Evolutionary conservation across 495 filamentous ascomycete species (phyloP).

Genomic region (Tuber melanosporum): DNA sequence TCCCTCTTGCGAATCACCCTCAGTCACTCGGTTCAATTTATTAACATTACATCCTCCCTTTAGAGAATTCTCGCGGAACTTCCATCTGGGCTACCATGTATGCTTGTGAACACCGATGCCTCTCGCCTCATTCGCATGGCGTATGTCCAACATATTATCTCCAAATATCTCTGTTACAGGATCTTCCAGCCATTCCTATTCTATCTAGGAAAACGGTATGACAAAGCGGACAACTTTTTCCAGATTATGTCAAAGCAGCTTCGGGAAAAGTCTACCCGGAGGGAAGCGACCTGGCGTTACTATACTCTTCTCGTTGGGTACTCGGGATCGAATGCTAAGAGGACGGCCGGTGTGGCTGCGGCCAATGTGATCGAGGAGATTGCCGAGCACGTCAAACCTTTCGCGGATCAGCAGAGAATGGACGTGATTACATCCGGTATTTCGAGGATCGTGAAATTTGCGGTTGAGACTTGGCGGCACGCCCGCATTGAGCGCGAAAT

Average conservation of each 20-base stretch:
- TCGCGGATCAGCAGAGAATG: conserved; percentile 52
- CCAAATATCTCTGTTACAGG: conserved; percentile 55
- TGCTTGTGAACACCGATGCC: conserved; percentile 47
- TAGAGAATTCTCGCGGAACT: conserved; percentile 46
- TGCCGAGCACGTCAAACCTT: conserved; percentile 53
- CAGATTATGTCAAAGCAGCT: conserved; percentile 57
- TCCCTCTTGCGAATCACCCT: background rate
- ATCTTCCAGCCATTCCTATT: conserved; percentile 63
- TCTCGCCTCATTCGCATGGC: conserved; percentile 55
- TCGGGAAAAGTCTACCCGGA: conserved; percentile 55
- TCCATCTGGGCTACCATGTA: conserved; percentile 53
- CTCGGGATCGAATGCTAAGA: conserved; percentile 57
- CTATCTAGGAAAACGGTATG: conserved; percentile 55
- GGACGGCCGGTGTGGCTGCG: conserved; percentile 56
- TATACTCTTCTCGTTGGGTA: conserved; percentile 60
- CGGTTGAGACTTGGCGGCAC: conserved; percentile 60
- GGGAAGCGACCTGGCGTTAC: conserved; percentile 60
- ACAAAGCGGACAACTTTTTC: conserved; percentile 59
- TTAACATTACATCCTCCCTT: conserved; percentile 16
- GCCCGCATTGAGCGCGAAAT: conserved; percentile 59
- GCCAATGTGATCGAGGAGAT: conserved; percentile 59
- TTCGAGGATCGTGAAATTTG: conserved; percentile 56
- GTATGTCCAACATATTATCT: conserved; percentile 56
- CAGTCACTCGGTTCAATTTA: conserved; percentile 4
- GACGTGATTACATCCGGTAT: conserved; percentile 51